Evolutionary conservation across 257 asterid species (phyloP), one percentile per base, ranked within the genome.

Genomic region (Scutellaria galericulata): DNA sequence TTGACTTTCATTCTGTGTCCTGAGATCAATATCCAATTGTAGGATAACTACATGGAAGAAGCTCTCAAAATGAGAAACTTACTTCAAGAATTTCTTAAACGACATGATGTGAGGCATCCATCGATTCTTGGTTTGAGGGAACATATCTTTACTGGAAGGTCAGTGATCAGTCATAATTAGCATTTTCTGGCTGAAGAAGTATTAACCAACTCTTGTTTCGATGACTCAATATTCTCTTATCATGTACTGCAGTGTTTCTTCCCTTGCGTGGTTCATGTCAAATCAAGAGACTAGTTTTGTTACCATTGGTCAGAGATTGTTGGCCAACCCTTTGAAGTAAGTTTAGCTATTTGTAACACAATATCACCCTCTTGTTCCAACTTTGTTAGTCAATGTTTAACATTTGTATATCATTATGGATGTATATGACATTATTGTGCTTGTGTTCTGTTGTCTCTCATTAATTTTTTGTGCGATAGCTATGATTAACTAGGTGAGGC

Each of bases 141-240:
- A 73, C 91, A 86, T 65, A 82, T 86, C 64, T 86, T 86, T 75
- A 86, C 91, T 68, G 89, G 91, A 76, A 86, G 91, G 91, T 86
- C 6, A 46, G 55, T 68, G 57, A 48, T 47, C 40, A 14, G 63
- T 50, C 40, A 63, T 77, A 62, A 41, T 48, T 78, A 76, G 10
- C 68, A 66, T 63, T 27, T 61, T 35, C 51, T 39, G 50, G 44
- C 41, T 66, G 5, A 47, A 47, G 11, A 60, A 41, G 4, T 9
- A 44, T 69, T 20, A 57, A 71, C 51, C 20, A 4, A 45, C 50
- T 14, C 22, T 65, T 55, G 41, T 31, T 48, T 74, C 45, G 9
- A 52, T 70, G 52, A 57, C n/a, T 42, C 37, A 12, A 56, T 31
- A 24, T 57, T 71, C 20, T 64, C 57, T 37, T 24, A 65, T 47